Evolutionary conservation across 768 basidiomycete species (phyloP), one percentile per base, ranked within the genome.

Genomic region (Phlebiopsis flavidoalba): DNA sequence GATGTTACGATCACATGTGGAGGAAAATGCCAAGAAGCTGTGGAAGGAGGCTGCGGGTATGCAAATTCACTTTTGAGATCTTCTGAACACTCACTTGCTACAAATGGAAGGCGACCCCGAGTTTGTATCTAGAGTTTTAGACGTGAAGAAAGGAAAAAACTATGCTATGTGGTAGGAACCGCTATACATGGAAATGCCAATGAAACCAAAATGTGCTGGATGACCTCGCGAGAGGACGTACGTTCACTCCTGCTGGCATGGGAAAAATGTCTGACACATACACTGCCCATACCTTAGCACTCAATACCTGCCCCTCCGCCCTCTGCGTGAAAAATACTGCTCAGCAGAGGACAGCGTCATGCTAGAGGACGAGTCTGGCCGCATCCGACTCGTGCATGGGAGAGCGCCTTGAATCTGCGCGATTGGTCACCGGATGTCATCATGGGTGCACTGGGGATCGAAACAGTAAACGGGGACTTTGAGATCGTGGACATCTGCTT

Each of bases 171-270:
- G 62, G 78, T 97, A 57, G 97, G 97, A 3, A 99, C 97, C 0
- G 87, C n/a, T 98, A 6, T 99, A 98, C 72, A 89, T 98, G 86
- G 95, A 99, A 62, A 99, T 99, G 97, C 93, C 95, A 8, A 79
- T 98, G 55, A 99, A 99, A 70, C 96, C 96, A 0, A n/a, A 98
- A 98, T 69, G 91, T 99, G n/a, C 81, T 99, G 63, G 90, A 94
- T 67, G 97, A 99, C 64, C 83, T 98, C 64, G 93, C 88, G 22
- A 82, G 91, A 71, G 95, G n/a, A 99, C 67, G 97, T 98, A 69
- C 66, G 92, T 79, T 21, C 45, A 51, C 53, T 60, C 57, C 19
- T 36, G 51, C 49, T 45, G 60, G 22, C 56, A 47, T 51, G 26
- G 26, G 2, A 31, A 6, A 31, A 31, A 6, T 31, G 26, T 31